Evolutionary conservation across 306 rosid genomes (phyloP), one percentile per base, ranked within the genome.

Genomic region (Prunus kanzakura): DNA sequence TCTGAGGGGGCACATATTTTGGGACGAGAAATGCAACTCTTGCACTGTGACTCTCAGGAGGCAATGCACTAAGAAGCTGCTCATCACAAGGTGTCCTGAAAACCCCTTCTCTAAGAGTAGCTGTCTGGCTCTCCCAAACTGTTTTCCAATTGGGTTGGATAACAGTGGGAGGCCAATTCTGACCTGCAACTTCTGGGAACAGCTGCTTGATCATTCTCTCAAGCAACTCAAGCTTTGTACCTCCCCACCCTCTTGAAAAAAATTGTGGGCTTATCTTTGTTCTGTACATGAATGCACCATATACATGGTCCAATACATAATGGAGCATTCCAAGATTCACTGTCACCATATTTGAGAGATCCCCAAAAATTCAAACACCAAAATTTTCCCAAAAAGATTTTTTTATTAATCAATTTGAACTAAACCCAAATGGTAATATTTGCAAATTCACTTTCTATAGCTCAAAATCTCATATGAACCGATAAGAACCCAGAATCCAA

Each of bases 171-270:
- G 95, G 96, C 96, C 89, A 90, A 60, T 87, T 87, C 78, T 89
- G 89, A 2, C 78, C 88, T 0, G 70, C 96, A 49, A 79, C 66
- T 19, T 82, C 95, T 1, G 98, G 98, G 78, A 94, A 94, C 46
- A 94, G 47, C 70, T 92, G 97, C 22, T 75, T 83, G 22, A 94
- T 83, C 90, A 94, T 84, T 38, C 83, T 90, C 86, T 94, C 96
- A 1, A 94, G 89, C 87, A 92, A 75, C 18, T 87, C 97, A 2
- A 92, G 98, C 75, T 89, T 90, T 2, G 91, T 22, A 13, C 98
- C 98, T 19, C 97, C 98, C 98, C 98, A 94, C 72, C 97, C 98
- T 72, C 88, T 56, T 2, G 98, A 92, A 64, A 94, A 94, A 64
- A 94, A 94, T 3, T 85, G 93, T 3, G 98, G 92, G 80, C 91